These are phyloP conservation scores for Gynochthodes officinalis DNA, from an alignment of 257 asterid species.

Conservation along the genomic window DNA sequence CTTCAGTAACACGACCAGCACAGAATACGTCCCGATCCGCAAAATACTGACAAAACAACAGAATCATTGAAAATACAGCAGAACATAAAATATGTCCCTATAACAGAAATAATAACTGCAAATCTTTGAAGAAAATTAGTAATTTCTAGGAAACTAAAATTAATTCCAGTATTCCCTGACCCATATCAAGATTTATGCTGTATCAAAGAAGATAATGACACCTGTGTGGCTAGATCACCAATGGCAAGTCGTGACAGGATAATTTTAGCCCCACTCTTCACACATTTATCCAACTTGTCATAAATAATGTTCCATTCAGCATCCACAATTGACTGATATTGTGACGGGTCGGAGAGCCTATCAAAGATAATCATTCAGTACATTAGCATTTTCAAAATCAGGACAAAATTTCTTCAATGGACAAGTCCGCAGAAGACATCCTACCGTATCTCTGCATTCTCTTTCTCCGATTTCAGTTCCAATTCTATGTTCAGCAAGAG, in stretches of 20 bases:
- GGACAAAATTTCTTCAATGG: background rate
- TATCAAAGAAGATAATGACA: conserved; percentile 13
- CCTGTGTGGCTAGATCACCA: conserved; percentile 96
- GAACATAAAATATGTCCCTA: background rate
- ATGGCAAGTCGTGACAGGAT: conserved; percentile 89
- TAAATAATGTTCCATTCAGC: conserved; percentile 96
- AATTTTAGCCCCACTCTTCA: conserved; percentile 83
- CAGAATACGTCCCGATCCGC: conserved; percentile 94
- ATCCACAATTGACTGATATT: conserved; percentile 92
- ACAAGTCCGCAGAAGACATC: conserved; percentile 13
- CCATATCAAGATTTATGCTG: background rate
- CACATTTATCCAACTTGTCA: conserved; percentile 90
- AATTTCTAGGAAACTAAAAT: background rate
- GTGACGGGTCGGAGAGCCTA: conserved; percentile 85
- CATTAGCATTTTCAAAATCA: conserved; percentile 16
- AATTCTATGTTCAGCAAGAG: conserved; percentile 86
- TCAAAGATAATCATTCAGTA: conserved; percentile 12
- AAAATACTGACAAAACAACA: conserved; percentile 54
- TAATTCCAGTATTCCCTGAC: background rate
- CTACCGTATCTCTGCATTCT: conserved; percentile 98
- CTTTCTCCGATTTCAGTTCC: conserved; percentile 97
- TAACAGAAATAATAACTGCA: no score
- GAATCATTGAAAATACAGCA: background rate
- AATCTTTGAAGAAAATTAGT: background rate
- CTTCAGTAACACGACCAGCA: conserved; percentile 94